phyloP scores from a whole-genome alignment of 2,329 filamentous ascomycete genomes.

The Colletotrichum lindemuthianum region DNA sequence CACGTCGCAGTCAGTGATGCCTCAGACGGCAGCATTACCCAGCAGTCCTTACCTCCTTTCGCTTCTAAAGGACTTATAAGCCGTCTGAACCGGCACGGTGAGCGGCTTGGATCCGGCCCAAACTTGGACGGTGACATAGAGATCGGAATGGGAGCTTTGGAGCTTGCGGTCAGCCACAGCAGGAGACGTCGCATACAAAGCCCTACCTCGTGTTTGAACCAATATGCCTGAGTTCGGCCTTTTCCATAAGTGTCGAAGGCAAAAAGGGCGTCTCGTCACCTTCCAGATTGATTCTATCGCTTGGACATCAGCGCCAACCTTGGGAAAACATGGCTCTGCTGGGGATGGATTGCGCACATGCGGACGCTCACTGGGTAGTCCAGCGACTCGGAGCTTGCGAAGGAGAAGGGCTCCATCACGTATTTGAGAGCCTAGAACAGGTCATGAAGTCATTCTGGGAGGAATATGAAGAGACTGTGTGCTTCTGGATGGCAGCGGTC shows the following conservation, averaged over 20 bases:
- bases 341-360: slow-evolving; percentile 57
- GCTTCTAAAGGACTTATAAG: slow-evolving; percentile 89
- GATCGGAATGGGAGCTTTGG: slow-evolving; percentile 79
- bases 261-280: slow-evolving; percentile 54
- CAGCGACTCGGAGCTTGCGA: slow-evolving; percentile 88
- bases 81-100: slow-evolving; percentile 89
- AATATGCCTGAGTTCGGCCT: slow-evolving; percentile 84
- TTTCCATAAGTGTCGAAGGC: slow-evolving; percentile 77
- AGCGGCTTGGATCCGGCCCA: slow-evolving; percentile 97
- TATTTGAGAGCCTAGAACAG: slow-evolving; percentile 30
- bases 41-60: slow-evolving; percentile 63
- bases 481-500: no score
- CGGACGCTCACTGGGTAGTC: slow-evolving; percentile 76
- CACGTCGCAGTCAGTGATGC: slow-evolving; percentile 23
- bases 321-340: not conserved
- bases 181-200: not conserved
- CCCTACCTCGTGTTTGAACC: slow-evolving; percentile 82
- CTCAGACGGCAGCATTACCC: not conserved
- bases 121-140: slow-evolving; percentile 92
- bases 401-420: slow-evolving; percentile 93
- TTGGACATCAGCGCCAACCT: slow-evolving; percentile 12
- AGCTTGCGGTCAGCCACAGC: slow-evolving; percentile 40
- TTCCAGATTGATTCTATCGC: slow-evolving; percentile 57
- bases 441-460: slow-evolving; percentile 25
- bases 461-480: not conserved